phyloP scores from a whole-genome alignment of 352 stramenopile species.

The Globisporangium spinosum region DNA sequence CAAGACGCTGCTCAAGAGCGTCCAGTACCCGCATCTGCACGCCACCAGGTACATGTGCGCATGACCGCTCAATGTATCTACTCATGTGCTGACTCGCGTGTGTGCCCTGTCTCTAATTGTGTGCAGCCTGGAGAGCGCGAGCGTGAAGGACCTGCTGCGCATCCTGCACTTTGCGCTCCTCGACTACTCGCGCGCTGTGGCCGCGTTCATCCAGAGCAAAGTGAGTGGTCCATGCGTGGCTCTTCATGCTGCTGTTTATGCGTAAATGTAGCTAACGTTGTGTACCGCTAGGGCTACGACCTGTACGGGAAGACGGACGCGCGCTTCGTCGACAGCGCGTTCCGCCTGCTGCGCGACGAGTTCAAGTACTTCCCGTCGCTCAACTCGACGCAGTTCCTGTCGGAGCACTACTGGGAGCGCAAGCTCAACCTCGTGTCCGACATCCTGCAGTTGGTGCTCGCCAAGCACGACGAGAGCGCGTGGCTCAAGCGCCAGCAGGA shows the following conservation, averaged over 20 bases:
- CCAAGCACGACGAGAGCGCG: conserved; percentile 47
- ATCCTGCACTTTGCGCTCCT: conserved; percentile 70
- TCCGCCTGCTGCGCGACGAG: conserved; percentile 68
- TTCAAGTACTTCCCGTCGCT: conserved; percentile 70
- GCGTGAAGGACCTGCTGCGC: conserved; percentile 51
- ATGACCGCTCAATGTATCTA: not conserved
- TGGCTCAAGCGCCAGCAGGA: conserved; percentile 40
- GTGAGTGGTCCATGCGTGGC: conserved; percentile 8
- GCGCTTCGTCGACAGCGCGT: conserved; percentile 71
- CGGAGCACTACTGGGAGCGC: conserved; percentile 49
- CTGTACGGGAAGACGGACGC: conserved; percentile 74
- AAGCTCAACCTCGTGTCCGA: conserved; percentile 60
- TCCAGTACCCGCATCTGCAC: conserved; percentile 48
- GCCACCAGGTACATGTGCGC: conserved; percentile 20
- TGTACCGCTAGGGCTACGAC: conserved; percentile 43
- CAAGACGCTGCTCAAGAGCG: conserved; percentile 45
- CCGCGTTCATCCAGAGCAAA: conserved; percentile 44
- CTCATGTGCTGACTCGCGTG: not conserved
- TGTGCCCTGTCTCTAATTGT: not conserved
- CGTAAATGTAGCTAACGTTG: not conserved
- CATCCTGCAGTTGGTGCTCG: conserved; percentile 36
- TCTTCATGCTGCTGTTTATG: not conserved
- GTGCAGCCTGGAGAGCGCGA: conserved; percentile 28
- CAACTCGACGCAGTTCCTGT: conserved; percentile 61
- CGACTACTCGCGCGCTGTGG: conserved; percentile 69